Base-by-base conservation (phyloP, 345 rosid species). In the Salix suchowensis region DNA sequence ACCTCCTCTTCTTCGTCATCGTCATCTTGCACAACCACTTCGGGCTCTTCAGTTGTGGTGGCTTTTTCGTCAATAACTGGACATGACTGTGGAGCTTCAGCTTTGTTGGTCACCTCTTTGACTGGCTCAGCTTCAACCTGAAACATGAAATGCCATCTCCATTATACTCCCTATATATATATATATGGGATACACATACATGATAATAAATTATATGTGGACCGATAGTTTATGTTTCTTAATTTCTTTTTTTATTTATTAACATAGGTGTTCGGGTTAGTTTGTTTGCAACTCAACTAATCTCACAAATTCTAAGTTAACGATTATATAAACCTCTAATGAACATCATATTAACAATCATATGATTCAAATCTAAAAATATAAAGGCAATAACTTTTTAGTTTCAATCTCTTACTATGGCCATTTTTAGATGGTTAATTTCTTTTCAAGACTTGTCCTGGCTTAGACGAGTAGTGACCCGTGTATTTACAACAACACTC, bases 101-200 rank as follows among this genome's bases (percentile, higher is more conserved):
- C 37, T 48, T 34, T 44, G 42, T 40, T 28, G 9, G 10, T 70
- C 48, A 61, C 70, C 52, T 70, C 69, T 26, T 58, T 14, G 21
- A 26, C 26, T 7, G 68, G 40, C 70, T 46, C 52, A 46, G 16
- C 74, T 3, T 78, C 79, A 48, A 16, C 77, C 85, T 78, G 79
- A 54, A 50, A 23, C 11, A 28, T n/a, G 65, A 64, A n/a, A 15
- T 23, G 6, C 5, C 52, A 46, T 46, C 5, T 46, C 52, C 16
- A 14, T 46, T 46, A 46, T 46, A 4, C 18, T 15, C 52, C 50
- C 52, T 46, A 3, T 32, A 32, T 32, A 4, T 32, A 1, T 50
- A 15, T 13, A 7, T 32, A 37, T 40, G 44, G 44, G 44, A 40
- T 14, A 42, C 3, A 42, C 46, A 42, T 42, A 42, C 46, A 42